phyloP scores from a whole-genome alignment of 208 protist species.

The Leishmania turanica region DNA sequence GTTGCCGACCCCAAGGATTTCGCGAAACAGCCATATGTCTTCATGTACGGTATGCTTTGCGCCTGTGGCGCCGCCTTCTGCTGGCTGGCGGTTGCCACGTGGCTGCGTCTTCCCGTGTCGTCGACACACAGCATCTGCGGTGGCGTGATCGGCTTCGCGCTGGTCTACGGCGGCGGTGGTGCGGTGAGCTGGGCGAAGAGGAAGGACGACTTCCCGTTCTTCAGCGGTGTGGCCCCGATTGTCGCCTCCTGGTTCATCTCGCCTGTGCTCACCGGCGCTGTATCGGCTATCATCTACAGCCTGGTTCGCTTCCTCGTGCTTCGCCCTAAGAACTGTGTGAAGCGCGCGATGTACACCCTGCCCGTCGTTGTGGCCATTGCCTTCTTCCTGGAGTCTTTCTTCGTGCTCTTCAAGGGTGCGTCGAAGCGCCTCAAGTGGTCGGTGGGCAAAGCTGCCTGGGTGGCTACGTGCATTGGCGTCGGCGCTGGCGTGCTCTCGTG shows the following conservation, averaged over 20 bases:
- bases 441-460: slow-evolving; percentile 37
- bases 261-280: slow-evolving; percentile 43
- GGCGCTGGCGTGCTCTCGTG: slow-evolving; percentile 37
- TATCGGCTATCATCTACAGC: slow-evolving; percentile 42
- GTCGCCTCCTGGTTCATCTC: slow-evolving; percentile 66
- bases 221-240: slow-evolving; percentile 58
- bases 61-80: slow-evolving; percentile 40
- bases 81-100: slow-evolving; percentile 58
- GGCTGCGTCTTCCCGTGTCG: slow-evolving; percentile 51
- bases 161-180: slow-evolving; percentile 55
- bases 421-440: slow-evolving; percentile 42
- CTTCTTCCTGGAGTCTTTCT: slow-evolving; percentile 68
- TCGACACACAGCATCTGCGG: slow-evolving; percentile 65
- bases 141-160: slow-evolving; percentile 64
- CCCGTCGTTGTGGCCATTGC: slow-evolving; percentile 50
- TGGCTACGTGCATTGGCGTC: slow-evolving; percentile 42
- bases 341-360: slow-evolving; percentile 37
- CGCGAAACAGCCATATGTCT: slow-evolving; percentile 49
- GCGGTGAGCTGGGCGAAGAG: slow-evolving; percentile 48
- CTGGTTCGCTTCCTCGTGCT: slow-evolving; percentile 43
- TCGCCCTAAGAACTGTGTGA: slow-evolving; percentile 29
- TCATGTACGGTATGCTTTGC: slow-evolving; percentile 81
- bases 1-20: slow-evolving; percentile 53
- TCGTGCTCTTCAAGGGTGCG: slow-evolving; percentile 61
- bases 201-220: slow-evolving; percentile 54